Evolutionary conservation across 2,329 filamentous ascomycete species (phyloP).

Genomic region (Penicillium brevicompactum): DNA sequence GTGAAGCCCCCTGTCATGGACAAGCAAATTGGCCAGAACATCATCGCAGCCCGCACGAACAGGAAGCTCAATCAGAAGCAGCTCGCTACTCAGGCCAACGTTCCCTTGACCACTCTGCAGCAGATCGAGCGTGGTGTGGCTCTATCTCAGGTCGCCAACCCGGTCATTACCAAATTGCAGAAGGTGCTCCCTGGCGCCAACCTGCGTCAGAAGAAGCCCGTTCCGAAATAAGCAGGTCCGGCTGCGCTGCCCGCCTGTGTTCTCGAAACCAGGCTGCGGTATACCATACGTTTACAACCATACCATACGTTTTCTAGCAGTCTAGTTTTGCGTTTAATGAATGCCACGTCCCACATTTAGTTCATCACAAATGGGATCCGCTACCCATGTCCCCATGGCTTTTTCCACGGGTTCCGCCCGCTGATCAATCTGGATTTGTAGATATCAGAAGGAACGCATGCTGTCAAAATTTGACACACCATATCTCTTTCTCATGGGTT

Average conservation of each 20-base stretch:
- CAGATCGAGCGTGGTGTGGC: slow-evolving; percentile 77
- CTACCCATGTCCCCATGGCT: neutral
- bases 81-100: slow-evolving; percentile 85
- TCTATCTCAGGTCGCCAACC: no score
- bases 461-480: no score
- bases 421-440: no score
- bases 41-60: slow-evolving; percentile 80
- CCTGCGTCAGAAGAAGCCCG: slow-evolving; percentile 58
- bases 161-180: no score
- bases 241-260: slow-evolving; percentile 30
- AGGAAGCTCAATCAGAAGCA: slow-evolving; percentile 88
- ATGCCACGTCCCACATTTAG: slow-evolving; percentile 22
- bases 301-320: no score
- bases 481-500: no score
- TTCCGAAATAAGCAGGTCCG: slow-evolving; percentile 48
- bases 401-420: slow-evolving; percentile 18
- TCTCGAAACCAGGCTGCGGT: slow-evolving; percentile 20
- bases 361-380: neutral
- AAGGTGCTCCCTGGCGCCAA: no score
- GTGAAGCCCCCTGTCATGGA: slow-evolving; percentile 67
- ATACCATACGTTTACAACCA: slow-evolving; percentile 10
- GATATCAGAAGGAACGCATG: no score
- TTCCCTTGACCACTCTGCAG: slow-evolving; percentile 74
- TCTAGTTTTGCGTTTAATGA: slow-evolving; percentile 25
- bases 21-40: slow-evolving; percentile 40